These are phyloP conservation scores for Ceratocystiopsis minuta DNA, from an alignment of 2,329 filamentous ascomycete species.

Conservation along the genomic window DNA sequence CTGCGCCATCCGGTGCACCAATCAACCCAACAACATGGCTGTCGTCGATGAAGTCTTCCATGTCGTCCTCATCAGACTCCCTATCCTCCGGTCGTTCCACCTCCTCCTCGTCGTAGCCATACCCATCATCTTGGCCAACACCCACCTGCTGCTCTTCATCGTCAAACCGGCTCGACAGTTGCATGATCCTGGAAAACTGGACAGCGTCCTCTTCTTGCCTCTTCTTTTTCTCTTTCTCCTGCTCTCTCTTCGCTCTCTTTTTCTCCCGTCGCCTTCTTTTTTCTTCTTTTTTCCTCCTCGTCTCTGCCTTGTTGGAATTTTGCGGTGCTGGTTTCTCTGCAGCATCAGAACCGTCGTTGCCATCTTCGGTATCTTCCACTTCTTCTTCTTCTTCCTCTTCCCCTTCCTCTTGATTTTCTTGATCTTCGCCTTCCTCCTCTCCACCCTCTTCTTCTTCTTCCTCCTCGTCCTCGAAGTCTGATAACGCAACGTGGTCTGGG, in stretches of 20 bases:
- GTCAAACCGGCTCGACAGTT: constrained; percentile 1
- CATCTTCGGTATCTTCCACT: constrained; percentile 1
- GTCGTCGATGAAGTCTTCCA: constrained; percentile 47
- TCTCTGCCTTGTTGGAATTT: too few relatives aligned
- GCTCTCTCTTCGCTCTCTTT: too few relatives aligned
- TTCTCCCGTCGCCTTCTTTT: too few relatives aligned
- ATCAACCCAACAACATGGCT: constrained; percentile 3
- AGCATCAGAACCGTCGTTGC: too few relatives aligned
- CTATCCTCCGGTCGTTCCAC: background rate
- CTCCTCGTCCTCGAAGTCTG: constrained; percentile 18
- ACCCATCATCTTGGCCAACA: constrained; percentile 5
- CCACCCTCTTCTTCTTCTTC: constrained; percentile 7
- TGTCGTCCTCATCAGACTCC: constrained; percentile 9
- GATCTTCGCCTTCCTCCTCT: background rate
- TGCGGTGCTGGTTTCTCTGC: too few relatives aligned
- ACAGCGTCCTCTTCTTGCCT: background rate
- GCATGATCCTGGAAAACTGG: background rate
- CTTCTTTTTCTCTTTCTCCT: background rate
- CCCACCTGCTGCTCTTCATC: background rate
- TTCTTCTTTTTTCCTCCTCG: constrained; percentile 2
- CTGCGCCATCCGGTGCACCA: constrained; percentile 6
- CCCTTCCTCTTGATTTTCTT: background rate
- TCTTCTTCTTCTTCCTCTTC: background rate
- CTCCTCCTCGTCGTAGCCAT: background rate
- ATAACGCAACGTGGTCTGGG: constrained; percentile 13